Evolutionary conservation across 768 basidiomycete species (phyloP), one percentile per base, ranked within the genome.

Genomic region (Lactifluus piperatus): DNA sequence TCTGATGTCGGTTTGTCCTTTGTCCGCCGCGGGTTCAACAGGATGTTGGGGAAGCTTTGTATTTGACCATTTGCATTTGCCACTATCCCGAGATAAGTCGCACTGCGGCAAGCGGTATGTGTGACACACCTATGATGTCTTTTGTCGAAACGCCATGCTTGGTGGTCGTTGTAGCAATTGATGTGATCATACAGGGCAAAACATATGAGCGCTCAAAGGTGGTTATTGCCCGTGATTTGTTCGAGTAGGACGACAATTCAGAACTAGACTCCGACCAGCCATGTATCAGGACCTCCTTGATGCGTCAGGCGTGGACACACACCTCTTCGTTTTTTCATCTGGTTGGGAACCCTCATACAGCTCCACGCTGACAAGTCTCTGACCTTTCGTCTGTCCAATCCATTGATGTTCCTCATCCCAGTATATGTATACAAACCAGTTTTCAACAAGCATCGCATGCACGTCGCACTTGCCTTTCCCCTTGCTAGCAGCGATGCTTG

Each of bases 361-460:
- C 72, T 98, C 95, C 4, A 94, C 88, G 18, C 81, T 86, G 2
- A 92, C 85, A 50, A 95, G 71, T 51, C 82, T 77, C 68, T 85
- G 81, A 0, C 89, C 85, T 66, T 87, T 89, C 2, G 83, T 72
- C 67, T 76, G 70, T 2, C 74, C 79, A 4, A 70, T 65, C 24
- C 76, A 77, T 36, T 67, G 72, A 44, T 73, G 71, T 22, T 81
- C 78, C 13, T 76, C 79, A 52, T 91, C 86, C 68, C 84, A 92
- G 68, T 90, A 94, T 57, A 86, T 78, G 72, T 93, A 95, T 8
- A 93, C 86, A 45, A 98, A 69, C 94, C 94, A 97, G 69, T 98
- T 97, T 73, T 97, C 94, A 24, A 80, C 77, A 54, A 98, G 73
- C 3, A 75, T 72, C 20, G 83, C 81, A 64, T 86, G 81, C 18